These are phyloP conservation scores for Xylaria curta DNA, from an alignment of 495 filamentous ascomycete species.

Conservation along the genomic window DNA sequence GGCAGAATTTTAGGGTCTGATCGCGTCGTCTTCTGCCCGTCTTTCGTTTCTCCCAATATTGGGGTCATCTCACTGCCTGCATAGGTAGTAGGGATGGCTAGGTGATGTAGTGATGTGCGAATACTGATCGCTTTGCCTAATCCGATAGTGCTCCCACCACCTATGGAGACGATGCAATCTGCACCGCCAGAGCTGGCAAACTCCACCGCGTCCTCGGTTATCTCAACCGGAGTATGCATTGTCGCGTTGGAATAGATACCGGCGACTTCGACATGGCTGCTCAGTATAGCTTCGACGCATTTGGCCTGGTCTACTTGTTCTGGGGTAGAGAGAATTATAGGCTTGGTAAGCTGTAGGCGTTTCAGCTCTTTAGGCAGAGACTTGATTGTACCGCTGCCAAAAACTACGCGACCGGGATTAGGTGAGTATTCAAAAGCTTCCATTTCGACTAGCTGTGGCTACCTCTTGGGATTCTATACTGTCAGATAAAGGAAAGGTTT, in stretches of 20 bases:
- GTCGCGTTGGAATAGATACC: conserved; percentile 68
- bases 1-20: conserved; percentile 70
- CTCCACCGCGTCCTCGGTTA: conserved; percentile 66
- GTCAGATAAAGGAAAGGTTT: too few species aligned
- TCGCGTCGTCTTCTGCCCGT: conserved; percentile 69
- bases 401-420: conserved; percentile 66
- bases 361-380: conserved; percentile 66
- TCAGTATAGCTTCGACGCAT: conserved; percentile 54
- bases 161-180: conserved; percentile 63
- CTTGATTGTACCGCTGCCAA: conserved; percentile 66
- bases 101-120: conserved; percentile 66
- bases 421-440: conserved; percentile 67
- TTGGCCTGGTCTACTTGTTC: conserved; percentile 62
- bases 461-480: too few species aligned
- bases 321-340: conserved; percentile 65
- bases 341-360: conserved; percentile 59
- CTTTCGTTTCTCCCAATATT: conserved; percentile 69
- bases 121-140: conserved; percentile 72
- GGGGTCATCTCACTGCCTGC: conserved; percentile 74
- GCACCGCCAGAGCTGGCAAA: conserved; percentile 48
- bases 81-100: conserved; percentile 74
- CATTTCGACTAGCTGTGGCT: too few species aligned
- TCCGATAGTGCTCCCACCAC: conserved; percentile 70
- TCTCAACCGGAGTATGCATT: conserved; percentile 71
- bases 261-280: conserved; percentile 50